Percentiles rank a stretch among this genome's conserved stretches.
phyloP scores from a whole-genome alignment of 2,329 filamentous ascomycete genomes.

The Venturia oleaginea region DNA sequence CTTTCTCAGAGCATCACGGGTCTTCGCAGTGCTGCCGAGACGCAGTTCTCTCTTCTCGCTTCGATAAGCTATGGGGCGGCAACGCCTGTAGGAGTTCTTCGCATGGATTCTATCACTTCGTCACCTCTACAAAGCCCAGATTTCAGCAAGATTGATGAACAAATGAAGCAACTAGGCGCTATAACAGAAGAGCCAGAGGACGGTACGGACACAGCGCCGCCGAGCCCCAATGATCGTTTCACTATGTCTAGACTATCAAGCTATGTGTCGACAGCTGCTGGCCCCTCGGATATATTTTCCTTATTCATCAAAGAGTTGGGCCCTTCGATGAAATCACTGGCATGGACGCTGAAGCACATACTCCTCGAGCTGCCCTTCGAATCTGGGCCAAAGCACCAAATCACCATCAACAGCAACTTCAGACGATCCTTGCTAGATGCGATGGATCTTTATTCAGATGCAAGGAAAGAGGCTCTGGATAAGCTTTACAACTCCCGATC shows the following conservation, averaged over 20 bases:
- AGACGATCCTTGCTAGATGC: slow-evolving; percentile 72
- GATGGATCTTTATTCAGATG: slow-evolving; percentile 65
- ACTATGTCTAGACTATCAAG: slow-evolving; percentile 5
- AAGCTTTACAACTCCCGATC: slow-evolving; percentile 75
- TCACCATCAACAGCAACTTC: slow-evolving; percentile 72
- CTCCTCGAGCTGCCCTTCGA: slow-evolving; percentile 81
- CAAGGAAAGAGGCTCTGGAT: slow-evolving; percentile 66
- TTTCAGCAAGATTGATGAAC: neutral
- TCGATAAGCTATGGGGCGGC: neutral
- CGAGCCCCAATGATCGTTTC: neutral
- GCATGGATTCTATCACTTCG: neutral
- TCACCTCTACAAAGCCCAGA: neutral
- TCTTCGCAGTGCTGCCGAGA: slow-evolving; percentile 76
- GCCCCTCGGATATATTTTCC: slow-evolving; percentile 79
- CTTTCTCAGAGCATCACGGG: slow-evolving; percentile 86
- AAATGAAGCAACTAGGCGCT: slow-evolving; percentile 22
- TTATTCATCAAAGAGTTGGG: slow-evolving; percentile 83
- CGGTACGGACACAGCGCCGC: slow-evolving; percentile 17
- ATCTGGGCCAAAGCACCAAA: slow-evolving; percentile 53
- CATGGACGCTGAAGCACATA: slow-evolving; percentile 80
- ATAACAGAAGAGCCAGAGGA: slow-evolving; percentile 36
- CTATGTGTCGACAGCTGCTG: neutral
- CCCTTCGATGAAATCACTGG: slow-evolving; percentile 93
- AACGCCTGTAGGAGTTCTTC: neutral
- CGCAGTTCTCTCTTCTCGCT: slow-evolving; percentile 55